A percentile compares a stretch with the other conserved stretches of the same genome.
phyloP scores from a whole-genome alignment of 2,329 filamentous ascomycete genomes.

The Akanthomyces dipterigenus region DNA sequence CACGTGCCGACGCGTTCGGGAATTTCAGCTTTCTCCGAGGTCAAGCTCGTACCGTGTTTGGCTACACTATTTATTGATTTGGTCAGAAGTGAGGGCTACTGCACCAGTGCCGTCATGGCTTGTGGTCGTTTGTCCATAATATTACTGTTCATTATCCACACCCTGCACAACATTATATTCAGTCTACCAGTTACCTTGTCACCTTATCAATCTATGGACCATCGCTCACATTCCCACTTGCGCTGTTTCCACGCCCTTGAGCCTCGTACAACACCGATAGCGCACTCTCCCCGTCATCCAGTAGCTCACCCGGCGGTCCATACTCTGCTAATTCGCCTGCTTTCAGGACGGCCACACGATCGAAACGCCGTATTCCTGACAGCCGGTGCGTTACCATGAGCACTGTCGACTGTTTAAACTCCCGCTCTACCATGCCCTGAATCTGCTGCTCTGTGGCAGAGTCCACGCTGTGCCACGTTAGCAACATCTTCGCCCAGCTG shows the following conservation, averaged over 20 bases:
- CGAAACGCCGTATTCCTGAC: not conserved
- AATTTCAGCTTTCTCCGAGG: not conserved
- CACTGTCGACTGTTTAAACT: constrained; percentile 8
- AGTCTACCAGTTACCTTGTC: not conserved
- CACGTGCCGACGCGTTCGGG: constrained; percentile 12
- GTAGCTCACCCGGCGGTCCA: not conserved
- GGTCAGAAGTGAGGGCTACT: too few relatives aligned
- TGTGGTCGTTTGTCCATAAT: not conserved
- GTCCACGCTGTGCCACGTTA: constrained; percentile 2
- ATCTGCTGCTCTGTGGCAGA: not conserved
- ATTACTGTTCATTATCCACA: not conserved
- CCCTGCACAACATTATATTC: not conserved
- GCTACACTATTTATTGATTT: too few relatives aligned
- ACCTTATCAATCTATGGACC: not conserved
- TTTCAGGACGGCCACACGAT: not conserved
- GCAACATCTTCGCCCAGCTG: not conserved
- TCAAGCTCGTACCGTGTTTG: not conserved
- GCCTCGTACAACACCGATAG: not conserved
- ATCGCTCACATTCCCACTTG: not conserved
- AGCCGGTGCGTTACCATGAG: constrained; percentile 10
- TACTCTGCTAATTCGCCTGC: not conserved
- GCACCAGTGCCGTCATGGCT: not conserved
- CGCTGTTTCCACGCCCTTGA: not conserved
- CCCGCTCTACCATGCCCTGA: not conserved
- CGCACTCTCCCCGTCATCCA: not conserved